Percentiles rank a stretch among this genome's conserved stretches.
These are phyloP conservation scores for Ministeria vibrans DNA, from an alignment of 78 protist genomes.

Conservation along the genomic window DNA sequence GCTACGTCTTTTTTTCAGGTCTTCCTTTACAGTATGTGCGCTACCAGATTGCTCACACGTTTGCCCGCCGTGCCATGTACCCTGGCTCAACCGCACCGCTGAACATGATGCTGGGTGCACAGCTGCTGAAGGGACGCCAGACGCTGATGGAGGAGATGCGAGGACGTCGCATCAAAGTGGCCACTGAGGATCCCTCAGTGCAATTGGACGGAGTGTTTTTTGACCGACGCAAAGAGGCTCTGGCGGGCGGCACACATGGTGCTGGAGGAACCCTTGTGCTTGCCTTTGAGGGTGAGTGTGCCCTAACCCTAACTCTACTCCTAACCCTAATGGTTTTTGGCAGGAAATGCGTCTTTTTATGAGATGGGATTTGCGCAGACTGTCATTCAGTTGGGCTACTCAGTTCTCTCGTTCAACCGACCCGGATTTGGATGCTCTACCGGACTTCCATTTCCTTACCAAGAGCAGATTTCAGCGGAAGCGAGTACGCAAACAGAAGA, in stretches of 20 bases:
- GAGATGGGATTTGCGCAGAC: not conserved
- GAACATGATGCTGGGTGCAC: not conserved
- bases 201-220: too few species aligned
- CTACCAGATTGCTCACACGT: not conserved
- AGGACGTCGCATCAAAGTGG: not conserved
- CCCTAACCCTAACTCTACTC: too few species aligned
- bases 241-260: too few species aligned
- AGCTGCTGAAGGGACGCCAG: not conserved
- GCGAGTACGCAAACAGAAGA: too few species aligned
- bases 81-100: not conserved
- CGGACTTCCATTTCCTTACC: not conserved
- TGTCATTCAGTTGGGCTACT: not conserved
- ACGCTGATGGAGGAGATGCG: not conserved
- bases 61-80: not conserved
- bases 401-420: not conserved
- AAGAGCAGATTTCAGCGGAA: not conserved
- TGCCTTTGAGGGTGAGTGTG: too few species aligned
- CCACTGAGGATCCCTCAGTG: not conserved
- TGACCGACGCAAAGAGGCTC: too few species aligned
- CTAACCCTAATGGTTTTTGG: too few species aligned
- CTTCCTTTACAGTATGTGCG: not conserved
- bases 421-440: not conserved
- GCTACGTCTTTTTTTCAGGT: not conserved
- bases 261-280: too few species aligned
- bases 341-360: not conserved